A percentile compares a stretch with the other conserved stretches of the same genome.
These are phyloP conservation scores for Boletus rufocinnamomeus DNA, from an alignment of 768 basidiomycete genomes.

Conservation along the genomic window DNA sequence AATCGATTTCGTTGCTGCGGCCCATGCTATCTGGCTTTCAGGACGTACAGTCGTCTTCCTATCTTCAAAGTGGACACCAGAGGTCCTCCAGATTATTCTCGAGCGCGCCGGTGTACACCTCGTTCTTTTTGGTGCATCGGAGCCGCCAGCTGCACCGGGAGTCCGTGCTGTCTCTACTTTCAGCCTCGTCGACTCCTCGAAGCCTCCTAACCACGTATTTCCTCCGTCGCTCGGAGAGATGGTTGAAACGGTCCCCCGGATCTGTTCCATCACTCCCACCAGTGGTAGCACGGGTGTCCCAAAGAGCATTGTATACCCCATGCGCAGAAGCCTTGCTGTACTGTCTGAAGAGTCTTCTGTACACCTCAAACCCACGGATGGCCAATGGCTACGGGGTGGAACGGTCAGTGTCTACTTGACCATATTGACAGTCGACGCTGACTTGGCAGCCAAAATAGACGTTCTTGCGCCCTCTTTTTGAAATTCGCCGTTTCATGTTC, in stretches of 20 bases:
- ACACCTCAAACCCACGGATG: slow-evolving; percentile 14
- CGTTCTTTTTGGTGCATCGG: slow-evolving; percentile 22
- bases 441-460: slow-evolving; percentile 7
- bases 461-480: slow-evolving; percentile 19
- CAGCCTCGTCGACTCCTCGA: slow-evolving; percentile 12
- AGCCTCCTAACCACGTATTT: slow-evolving; percentile 12
- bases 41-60: slow-evolving; percentile 33
- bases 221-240: slow-evolving; percentile 19
- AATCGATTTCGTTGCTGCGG: slow-evolving; percentile 30
- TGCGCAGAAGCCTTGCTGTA: slow-evolving; percentile 16
- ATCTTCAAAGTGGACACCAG: slow-evolving; percentile 28
- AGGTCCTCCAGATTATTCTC: slow-evolving; percentile 25
- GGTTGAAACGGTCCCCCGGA: slow-evolving; percentile 14
- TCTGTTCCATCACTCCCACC: slow-evolving; percentile 22
- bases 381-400: slow-evolving; percentile 20
- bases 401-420: slow-evolving; percentile 2
- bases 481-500: slow-evolving; percentile 23
- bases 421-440: not conserved
- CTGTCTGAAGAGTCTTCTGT: slow-evolving; percentile 16
- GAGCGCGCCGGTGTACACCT: slow-evolving; percentile 25
- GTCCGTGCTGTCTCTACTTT: slow-evolving; percentile 24
- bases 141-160: slow-evolving; percentile 12
- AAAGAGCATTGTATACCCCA: slow-evolving; percentile 21
- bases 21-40: slow-evolving; percentile 33
- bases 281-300: slow-evolving; percentile 29